Conservation (phyloP, 1,139 yeast species). For the Sugiyamaella castrensis region DNA sequence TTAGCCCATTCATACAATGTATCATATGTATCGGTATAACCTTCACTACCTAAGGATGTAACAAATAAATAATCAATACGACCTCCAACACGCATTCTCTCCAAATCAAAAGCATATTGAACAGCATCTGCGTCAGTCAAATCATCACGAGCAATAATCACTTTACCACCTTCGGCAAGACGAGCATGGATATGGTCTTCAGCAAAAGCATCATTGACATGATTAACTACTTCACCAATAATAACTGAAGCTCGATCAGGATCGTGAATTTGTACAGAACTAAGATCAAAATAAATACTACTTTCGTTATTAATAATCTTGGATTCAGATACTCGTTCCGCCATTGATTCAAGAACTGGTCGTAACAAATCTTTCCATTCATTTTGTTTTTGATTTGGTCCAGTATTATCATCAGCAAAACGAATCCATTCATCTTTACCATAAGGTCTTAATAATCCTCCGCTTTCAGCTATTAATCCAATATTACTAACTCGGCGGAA, state of each 20-base stretch:
- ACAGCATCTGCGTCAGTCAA: constrained; percentile 27
- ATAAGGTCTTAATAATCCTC: constrained; percentile 59
- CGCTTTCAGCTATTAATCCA: constrained; percentile 88
- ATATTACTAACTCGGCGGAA: constrained; percentile 65
- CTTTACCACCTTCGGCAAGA: constrained; percentile 52
- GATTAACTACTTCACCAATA: constrained; percentile 83
- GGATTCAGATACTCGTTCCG: constrained; percentile 80
- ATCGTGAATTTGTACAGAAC: constrained; percentile 51
- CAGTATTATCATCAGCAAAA: constrained; percentile 46
- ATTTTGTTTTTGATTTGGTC: constrained; percentile 38
- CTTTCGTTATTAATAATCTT: constrained; percentile 71
- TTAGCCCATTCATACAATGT: constrained; percentile 63
- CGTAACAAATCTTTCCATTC: constrained; percentile 63
- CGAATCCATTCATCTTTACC: constrained; percentile 55
- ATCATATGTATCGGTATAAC: constrained; percentile 47
- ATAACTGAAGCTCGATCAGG: constrained; percentile 61
- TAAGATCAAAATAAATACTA: constrained; percentile 60
- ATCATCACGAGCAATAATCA: constrained; percentile 27
- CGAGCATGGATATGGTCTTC: constrained; percentile 73
- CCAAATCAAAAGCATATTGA: constrained; percentile 23
- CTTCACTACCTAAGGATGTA: constrained; percentile 67
- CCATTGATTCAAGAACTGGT: constrained; percentile 60
- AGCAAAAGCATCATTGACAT: constrained; percentile 72
- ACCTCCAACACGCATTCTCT: constrained; percentile 5
- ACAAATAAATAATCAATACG: constrained; percentile 35